Evolutionary conservation across 1,284 basidiomycete species (phyloP), one percentile per base, ranked within the genome.

Genomic region (Marasmius sp.): DNA sequence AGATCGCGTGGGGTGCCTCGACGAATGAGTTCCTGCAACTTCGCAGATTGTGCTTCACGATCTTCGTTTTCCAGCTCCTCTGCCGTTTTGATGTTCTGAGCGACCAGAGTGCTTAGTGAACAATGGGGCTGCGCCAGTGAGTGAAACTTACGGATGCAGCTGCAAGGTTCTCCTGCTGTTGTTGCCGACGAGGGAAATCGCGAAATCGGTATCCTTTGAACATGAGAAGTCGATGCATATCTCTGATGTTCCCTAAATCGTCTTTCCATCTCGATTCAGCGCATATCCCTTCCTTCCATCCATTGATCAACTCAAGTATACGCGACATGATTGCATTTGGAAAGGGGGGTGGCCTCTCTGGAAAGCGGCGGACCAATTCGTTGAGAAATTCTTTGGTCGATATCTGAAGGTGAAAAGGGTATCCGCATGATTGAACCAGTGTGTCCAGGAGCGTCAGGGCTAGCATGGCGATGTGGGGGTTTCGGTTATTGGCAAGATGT

Each of bases 351-450:
- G 97, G 97, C 48, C 97, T 87, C 77, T 99, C 97, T 9, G 97
- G 97, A 75, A 99, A 99, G 63, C 97, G 86, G 51, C 96, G 89
- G 33, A 99, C 97, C 70, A 99, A 91, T 75, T 98, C 97, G 76
- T 99, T 99, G 20, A 99, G 83, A 72, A 99, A 99, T 73, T 98
- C 97, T 74, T 99, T 99, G 27, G 97, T 99, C n/a, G 93, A 85
- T 68, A 99, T 93, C 75, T 99, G 97, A 27, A 99, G 89, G 72
- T 99, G 97, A 64, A 99, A 92, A 0, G 96, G 89, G 77, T 99
- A 99, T 69, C 97, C 97, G 73, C 96, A 98, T 55, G 93, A 91
- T 73, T 96, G 93, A 58, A 98, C 93, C 56, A 99, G 88, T 12
- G 94, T 95, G 74, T 98, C 95, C 65, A 99, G 88, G 3, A 98